A percentile compares a stretch with the other conserved stretches of the same genome.
Evolutionary conservation across 768 basidiomycete genomes (phyloP).

Genomic region (Xerocomus potaroensis): DNA sequence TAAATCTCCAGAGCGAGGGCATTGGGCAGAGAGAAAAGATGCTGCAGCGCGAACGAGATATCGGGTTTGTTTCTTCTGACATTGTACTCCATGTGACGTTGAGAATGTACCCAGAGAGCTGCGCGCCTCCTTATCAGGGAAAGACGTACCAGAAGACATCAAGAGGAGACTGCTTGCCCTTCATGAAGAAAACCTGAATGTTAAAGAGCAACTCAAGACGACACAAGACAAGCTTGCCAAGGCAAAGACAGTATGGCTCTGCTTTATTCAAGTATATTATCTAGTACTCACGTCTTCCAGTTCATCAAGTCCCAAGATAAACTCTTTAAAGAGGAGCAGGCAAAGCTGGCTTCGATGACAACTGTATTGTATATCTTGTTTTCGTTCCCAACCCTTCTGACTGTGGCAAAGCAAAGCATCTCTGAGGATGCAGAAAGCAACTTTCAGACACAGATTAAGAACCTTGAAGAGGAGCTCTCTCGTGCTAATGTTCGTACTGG

Average conservation of each 20-base stretch:
- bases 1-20: slow-evolving; percentile 85
- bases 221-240: slow-evolving; percentile 73
- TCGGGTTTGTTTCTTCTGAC: slow-evolving; percentile 51
- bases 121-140: slow-evolving; percentile 70
- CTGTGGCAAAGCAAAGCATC: slow-evolving; percentile 34
- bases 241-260: slow-evolving; percentile 58
- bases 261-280: neutral
- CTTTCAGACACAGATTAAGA: slow-evolving; percentile 60
- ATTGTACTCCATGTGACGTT: neutral
- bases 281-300: slow-evolving; percentile 35
- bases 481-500: slow-evolving; percentile 47
- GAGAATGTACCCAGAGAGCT: slow-evolving; percentile 52
- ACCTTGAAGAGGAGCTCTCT: slow-evolving; percentile 59
- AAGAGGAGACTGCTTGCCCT: slow-evolving; percentile 68
- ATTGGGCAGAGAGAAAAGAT: slow-evolving; percentile 85
- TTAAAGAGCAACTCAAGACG: slow-evolving; percentile 70
- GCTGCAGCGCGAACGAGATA: slow-evolving; percentile 81
- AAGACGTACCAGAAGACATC: slow-evolving; percentile 78
- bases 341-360: slow-evolving; percentile 44
- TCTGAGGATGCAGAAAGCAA: slow-evolving; percentile 72
- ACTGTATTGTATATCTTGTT: slow-evolving; percentile 34
- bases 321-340: slow-evolving; percentile 77
- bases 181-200: slow-evolving; percentile 70
- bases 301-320: slow-evolving; percentile 94
- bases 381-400: slow-evolving; percentile 8